Base-by-base conservation (phyloP, 345 rosid species). In the Trapa bicornis region DNA sequence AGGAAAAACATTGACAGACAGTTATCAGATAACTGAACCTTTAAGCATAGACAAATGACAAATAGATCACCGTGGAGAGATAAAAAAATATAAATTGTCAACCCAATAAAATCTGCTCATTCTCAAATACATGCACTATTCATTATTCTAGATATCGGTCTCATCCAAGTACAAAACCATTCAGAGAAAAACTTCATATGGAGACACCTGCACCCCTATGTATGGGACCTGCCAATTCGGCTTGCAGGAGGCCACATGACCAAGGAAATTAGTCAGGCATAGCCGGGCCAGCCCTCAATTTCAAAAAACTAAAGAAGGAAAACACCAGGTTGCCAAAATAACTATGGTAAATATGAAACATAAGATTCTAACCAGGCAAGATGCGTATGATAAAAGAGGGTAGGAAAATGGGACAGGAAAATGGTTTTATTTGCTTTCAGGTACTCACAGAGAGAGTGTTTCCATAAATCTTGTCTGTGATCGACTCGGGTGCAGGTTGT, bases 401-500 rank as follows among this genome's bases (percentile, higher is more conserved):
- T 12, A 57, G 37, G 13, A 33, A 11, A 65, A 52, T 42, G 12
- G 63, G 15, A 16, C 64, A 47, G 1, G 16, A 43, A 22, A 29
- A 54, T 15, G 33, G 29, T n/a, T 54, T 15, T 54, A 54, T 54
- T n/a, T 54, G 35, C 60, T 54, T 32, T 90, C 85, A 71, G 94
- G 81, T 53, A 80, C 97, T 87, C 80, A 94, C 99, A 72, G 97
- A 87, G 58, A 94, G 96, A 0, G 96, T 91, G 78, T 91, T 91
- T 73, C 99, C 97, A 71, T 88, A 91, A 61, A 94, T 91, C 85
- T 91, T 91, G 86, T 89, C 95, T 2, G 96, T 86, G 78, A 91
- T 91, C 65, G 88, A 80, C 74, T 91, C 97, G 35, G 96, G 99
- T 37, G 97, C 97, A 62, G 92, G 95, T 77, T 91, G 97, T 65